Evolutionary conservation across 2,329 filamentous ascomycete genomes (phyloP), one percentile per base, ranked within the genome.

Genomic region (Talaromyces funiculosus): DNA sequence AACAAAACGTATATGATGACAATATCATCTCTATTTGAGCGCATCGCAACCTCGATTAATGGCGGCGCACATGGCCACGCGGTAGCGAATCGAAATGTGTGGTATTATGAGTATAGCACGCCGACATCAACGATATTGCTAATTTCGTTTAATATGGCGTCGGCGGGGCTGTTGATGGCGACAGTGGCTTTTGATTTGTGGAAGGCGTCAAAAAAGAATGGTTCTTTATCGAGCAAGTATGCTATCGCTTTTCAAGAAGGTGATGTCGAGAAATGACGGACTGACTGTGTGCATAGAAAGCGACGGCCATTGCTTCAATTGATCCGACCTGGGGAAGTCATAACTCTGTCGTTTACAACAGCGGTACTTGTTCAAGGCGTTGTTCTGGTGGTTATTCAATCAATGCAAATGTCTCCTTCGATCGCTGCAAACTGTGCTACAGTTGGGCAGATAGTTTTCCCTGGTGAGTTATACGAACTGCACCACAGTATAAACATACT

Each of bases 361-460:
- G 64, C 65, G 4, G 62, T 64, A 26, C 57, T 65, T n/a, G 18
- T 57, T 12, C 65, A 67, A 47, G 62, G 64, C 7, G 24, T 62
- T 7, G 54, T 67, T 24, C 60, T 66, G 18, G 26, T 67, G 6
- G 38, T 37, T 5, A 51, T 66, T 14, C 63, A 64, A 45, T 59
- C 43, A 4, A 57, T 60, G 22, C 58, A 63, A 51, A 56, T 64
- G 20, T 29, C 62, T 20, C 24, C 53, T 37, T 24, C 62, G 2
- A 56, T 49, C 26, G 38, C 58, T 18, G 16, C 29, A 5, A 53
- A 57, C 33, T 65, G 64, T 18, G n/a, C 26, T 20, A 49, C 54
- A 40, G 43, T 63, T 20, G 65, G 65, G 38, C 65, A 69, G 53
- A 59, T 69, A 55, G 62, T 67, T 12, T 69, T 68, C 63, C 65